Base-by-base conservation (phyloP, 148 eudicot species). In the Bassia scoparia region DNA sequence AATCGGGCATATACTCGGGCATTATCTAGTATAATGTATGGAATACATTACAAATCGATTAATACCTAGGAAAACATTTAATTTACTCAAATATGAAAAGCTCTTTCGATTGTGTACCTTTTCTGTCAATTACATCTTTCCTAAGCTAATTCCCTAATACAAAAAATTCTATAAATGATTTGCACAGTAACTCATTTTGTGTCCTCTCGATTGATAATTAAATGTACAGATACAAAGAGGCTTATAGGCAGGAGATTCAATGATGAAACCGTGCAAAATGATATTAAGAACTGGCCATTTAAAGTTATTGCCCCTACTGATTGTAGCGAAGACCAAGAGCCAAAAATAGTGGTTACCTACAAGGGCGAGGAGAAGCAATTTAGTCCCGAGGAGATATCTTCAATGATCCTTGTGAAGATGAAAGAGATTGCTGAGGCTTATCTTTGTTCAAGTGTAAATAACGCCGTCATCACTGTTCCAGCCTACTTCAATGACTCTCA, bases 401-500 rank as follows among this genome's bases (percentile, higher is more conserved):
- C 65, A 1, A 61, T 61, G 65, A 24, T 61, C 11, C 65, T 61
- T 3, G 24, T 15, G 23, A 61, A 61, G 43, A 33, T 61, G 65
- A 61, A 61, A 61, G 65, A 61, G 41, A 33, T 34, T 16, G 65
- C 65, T 3, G 65, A 61, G 24, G 41, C 65, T 20, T 59, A 59
- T 16, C 34, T 53, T 21, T 3, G 56, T 9, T 56, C 31, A 26
- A n/a, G 9, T 1, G 61, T 56, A 31, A 56, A 56, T 30, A 23
- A 56, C 26, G 61, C 61, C 7, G 61, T 56, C 4, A 3, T 56
- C 31, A 56, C 61, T 2, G 61, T 56, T 56, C 61, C 31, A 7
- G 61, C 61, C 14, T 56, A 56, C 16, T 56, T 56, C 31, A 56
- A 56, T 56, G 16, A 56, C 16, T 24, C 61, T 7, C 61, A 56